phyloP scores from a whole-genome alignment of 176 grass and related monocot genomes.

The Oryza glumipatula region DNA sequence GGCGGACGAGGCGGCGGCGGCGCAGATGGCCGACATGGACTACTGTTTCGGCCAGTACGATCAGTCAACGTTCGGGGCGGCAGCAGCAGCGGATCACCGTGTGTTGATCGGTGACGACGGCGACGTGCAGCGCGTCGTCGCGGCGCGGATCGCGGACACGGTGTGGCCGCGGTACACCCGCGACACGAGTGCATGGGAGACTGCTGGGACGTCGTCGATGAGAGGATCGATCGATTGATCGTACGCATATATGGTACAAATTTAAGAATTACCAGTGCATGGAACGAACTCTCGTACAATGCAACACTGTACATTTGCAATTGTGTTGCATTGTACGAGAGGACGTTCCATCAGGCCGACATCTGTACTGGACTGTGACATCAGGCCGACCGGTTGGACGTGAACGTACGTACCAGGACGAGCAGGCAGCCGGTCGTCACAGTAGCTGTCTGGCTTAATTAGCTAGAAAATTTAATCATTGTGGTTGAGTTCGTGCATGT shows the following conservation, averaged over 20 bases:
- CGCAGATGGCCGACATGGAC: neutral
- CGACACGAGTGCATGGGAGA: neutral
- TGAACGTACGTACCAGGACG: neutral
- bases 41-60: neutral
- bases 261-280: neutral
- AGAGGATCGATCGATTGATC: neutral
- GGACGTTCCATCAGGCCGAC: no score
- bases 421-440: neutral
- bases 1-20: neutral
- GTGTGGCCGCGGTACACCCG: slow-evolving; percentile 3
- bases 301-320: no score
- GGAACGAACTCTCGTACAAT: neutral
- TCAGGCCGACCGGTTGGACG: neutral
- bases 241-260: neutral
- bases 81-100: neutral
- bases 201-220: neutral
- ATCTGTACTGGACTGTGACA: neutral
- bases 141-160: neutral
- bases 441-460: neutral
- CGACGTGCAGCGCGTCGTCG: neutral
- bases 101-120: neutral
- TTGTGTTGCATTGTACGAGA: no score
- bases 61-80: neutral
- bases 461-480: neutral
- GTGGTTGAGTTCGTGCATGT: neutral